phyloP scores from a whole-genome alignment of 2,329 filamentous ascomycete genomes.

The Colletotrichum orbiculare region DNA sequence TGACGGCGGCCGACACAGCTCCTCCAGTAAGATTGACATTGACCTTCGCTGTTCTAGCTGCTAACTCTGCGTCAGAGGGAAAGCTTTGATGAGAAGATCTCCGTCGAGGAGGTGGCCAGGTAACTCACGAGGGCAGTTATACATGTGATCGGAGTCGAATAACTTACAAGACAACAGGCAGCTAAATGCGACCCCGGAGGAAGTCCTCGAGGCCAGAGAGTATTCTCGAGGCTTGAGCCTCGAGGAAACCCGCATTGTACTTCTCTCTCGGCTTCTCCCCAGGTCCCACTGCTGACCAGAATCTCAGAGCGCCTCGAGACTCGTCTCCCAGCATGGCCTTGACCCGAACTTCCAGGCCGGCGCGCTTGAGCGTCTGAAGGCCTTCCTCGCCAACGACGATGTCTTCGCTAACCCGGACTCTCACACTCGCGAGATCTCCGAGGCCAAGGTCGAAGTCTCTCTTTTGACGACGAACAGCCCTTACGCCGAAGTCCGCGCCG shows the following conservation, averaged over 20 bases:
- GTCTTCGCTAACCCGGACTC: conserved; percentile 41
- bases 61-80: not conserved
- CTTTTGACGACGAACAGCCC: conserved; percentile 49
- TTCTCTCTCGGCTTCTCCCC: not conserved
- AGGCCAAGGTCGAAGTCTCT: conserved; percentile 47
- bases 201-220: conserved; percentile 42
- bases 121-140: not conserved
- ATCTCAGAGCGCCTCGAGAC: conserved; percentile 33
- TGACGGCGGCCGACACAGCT: not conserved
- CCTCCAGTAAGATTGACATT: not conserved
- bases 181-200: conserved; percentile 41
- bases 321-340: conserved; percentile 54
- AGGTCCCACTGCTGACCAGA: conserved; percentile 32
- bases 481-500: conserved; percentile 56
- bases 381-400: conserved; percentile 47
- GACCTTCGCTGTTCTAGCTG: not conserved
- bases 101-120: conserved; percentile 22
- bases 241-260: conserved; percentile 14
- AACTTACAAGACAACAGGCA: conserved; percentile 8
- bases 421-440: conserved; percentile 42
- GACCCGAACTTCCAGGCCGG: conserved; percentile 60
- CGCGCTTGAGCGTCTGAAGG: conserved; percentile 52
- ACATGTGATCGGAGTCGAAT: not conserved
- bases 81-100: conserved; percentile 21
- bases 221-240: conserved; percentile 9